phyloP scores from a whole-genome alignment of 257 asterid genomes.

The Nicotiana knightiana region DNA sequence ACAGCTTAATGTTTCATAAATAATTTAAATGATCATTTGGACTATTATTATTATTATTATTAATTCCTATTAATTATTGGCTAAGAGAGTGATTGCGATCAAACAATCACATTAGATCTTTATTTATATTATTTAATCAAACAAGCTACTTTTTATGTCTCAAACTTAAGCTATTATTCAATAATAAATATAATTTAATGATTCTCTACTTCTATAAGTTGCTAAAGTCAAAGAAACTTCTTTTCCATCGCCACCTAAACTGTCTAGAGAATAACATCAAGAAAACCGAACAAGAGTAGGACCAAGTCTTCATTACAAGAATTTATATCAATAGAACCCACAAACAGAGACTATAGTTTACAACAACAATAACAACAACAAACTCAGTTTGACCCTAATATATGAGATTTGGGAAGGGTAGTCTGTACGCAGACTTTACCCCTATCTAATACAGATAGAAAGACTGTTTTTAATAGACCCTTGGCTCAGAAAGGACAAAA shows the following conservation, averaged over 20 bases:
- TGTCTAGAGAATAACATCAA: background rate
- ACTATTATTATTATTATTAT: background rate
- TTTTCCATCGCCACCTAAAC: background rate
- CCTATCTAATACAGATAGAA: too few relatives aligned
- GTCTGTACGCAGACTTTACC: too few relatives aligned
- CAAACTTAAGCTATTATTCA: background rate
- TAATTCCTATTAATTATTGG: background rate
- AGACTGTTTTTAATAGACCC: too few relatives aligned
- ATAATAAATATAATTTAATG: background rate
- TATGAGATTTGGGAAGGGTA: too few relatives aligned
- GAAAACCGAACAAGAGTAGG: background rate
- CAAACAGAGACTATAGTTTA: too few relatives aligned
- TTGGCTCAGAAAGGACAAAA: too few relatives aligned
- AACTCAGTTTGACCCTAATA: too few relatives aligned
- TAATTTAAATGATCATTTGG: background rate
- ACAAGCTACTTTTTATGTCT: background rate
- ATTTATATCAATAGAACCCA: background rate
- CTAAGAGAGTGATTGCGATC: background rate
- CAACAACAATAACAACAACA: too few relatives aligned
- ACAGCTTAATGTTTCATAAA: background rate
- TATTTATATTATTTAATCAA: background rate
- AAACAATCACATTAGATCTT: background rate
- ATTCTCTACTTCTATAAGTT: background rate
- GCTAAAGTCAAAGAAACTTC: constrained; percentile 4
- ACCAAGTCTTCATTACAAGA: background rate